Evolutionary conservation across 2,329 filamentous ascomycete genomes (phyloP).

Genomic region (Aspergillus puulaauensis): DNA sequence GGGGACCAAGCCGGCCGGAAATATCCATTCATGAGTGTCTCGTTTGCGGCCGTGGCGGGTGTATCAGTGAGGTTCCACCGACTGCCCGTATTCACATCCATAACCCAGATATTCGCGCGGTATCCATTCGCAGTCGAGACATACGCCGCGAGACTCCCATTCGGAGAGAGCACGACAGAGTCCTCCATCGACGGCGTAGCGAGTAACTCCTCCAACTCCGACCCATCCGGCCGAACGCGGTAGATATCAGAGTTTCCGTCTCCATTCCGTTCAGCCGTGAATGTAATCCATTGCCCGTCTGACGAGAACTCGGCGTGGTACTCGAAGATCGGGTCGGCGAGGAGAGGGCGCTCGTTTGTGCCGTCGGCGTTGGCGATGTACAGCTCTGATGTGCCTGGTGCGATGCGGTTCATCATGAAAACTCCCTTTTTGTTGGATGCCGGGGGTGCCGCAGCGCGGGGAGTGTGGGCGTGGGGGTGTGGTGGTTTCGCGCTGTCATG

Average conservation of each 20-base stretch:
- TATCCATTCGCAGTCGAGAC: conserved; percentile 40
- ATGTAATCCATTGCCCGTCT: conserved; percentile 41
- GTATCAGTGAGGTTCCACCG: conserved; percentile 40
- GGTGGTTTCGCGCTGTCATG: background rate
- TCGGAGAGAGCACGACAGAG: conserved; percentile 36
- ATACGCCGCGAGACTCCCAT: conserved; percentile 40
- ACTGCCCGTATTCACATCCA: conserved; percentile 36
- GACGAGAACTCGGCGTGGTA: conserved; percentile 43
- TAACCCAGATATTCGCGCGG: conserved; percentile 43
- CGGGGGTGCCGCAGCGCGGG: background rate
- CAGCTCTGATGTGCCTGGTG: conserved; percentile 24
- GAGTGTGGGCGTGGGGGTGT: background rate
- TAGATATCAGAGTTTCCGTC: conserved; percentile 46
- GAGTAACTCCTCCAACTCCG: conserved; percentile 34
- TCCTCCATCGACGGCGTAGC: conserved; percentile 40
- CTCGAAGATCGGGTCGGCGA: conserved; percentile 35
- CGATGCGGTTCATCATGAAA: conserved; percentile 39
- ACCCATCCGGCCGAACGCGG: conserved; percentile 36
- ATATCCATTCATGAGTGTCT: conserved; percentile 34
- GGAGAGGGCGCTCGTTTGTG: conserved; percentile 35
- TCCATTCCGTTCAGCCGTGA: conserved; percentile 41
- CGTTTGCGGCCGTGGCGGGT: conserved; percentile 13
- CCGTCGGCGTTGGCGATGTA: conserved; percentile 43
- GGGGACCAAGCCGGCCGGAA: conserved; percentile 45
- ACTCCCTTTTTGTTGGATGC: conserved; percentile 19